These are phyloP conservation scores for Aspergillus hiratsukae DNA, from an alignment of 2,329 filamentous ascomycete species.

Conservation along the genomic window DNA sequence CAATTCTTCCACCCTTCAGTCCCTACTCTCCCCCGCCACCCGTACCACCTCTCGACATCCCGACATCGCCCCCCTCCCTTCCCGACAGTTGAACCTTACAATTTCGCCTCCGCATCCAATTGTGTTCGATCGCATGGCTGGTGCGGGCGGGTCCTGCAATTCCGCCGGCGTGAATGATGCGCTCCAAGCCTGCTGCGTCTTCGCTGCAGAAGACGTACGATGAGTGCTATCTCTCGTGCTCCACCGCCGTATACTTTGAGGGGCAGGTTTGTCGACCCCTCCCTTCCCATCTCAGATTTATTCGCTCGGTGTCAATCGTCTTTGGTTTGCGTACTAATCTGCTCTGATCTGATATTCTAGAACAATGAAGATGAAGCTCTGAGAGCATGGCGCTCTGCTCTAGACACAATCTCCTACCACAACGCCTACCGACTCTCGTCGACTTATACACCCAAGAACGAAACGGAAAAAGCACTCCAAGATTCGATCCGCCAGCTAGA, in stretches of 20 bases:
- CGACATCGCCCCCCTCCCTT: neutral
- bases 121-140: conserved; percentile 17
- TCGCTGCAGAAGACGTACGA: conserved; percentile 96
- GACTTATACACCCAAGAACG: conserved; percentile 65
- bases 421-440: conserved; percentile 70
- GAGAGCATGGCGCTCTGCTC: conserved; percentile 81
- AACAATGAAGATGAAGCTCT: conserved; percentile 88
- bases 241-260: conserved; percentile 94
- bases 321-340: neutral
- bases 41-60: neutral
- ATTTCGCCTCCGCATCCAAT: neutral
- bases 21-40: neutral
- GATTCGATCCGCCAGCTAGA: conserved; percentile 81
- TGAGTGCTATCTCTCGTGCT: conserved; percentile 90
- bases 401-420: conserved; percentile 84
- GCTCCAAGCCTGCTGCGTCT: conserved; percentile 55
- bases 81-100: neutral
- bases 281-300: neutral
- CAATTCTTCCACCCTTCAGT: neutral
- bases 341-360: conserved; percentile 44
- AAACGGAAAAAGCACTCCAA: conserved; percentile 77
- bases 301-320: neutral
- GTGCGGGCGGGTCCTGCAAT: conserved; percentile 21
- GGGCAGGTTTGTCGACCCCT: conserved; percentile 60
- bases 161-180: conserved; percentile 42